phyloP scores from a whole-genome alignment of 345 rosid species.

The Citrus glauca region DNA sequence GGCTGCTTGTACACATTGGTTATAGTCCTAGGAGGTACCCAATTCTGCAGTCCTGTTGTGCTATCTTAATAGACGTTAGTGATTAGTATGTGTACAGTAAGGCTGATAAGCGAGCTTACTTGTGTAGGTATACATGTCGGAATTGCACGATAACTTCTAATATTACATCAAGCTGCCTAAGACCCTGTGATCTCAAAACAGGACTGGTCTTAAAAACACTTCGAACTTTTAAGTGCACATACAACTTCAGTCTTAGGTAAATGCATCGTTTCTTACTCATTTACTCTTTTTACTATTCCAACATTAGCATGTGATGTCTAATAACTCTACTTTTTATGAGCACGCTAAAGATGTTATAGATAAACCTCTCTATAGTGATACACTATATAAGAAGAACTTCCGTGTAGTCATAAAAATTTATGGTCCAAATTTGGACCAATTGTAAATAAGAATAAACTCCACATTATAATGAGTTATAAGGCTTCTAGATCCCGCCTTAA shows the following conservation, averaged over 20 bases:
- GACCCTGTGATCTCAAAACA: slow-evolving; percentile 89
- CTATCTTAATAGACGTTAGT: background rate
- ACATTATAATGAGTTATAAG: too few species aligned
- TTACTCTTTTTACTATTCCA: background rate
- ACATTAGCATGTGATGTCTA: background rate
- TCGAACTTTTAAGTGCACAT: slow-evolving; percentile 68
- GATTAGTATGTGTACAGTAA: background rate
- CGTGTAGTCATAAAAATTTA: too few species aligned
- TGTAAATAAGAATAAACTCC: too few species aligned
- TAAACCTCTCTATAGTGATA: too few species aligned
- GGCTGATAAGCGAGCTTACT: slow-evolving; percentile 9
- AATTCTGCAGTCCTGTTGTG: background rate
- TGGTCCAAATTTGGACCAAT: too few species aligned
- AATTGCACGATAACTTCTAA: slow-evolving; percentile 54
- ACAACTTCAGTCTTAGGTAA: slow-evolving; percentile 77
- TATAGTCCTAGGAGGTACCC: slow-evolving; percentile 89
- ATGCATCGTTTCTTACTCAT: background rate
- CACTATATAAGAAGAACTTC: too few species aligned
- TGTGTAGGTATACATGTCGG: slow-evolving; percentile 80
- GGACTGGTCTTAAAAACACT: slow-evolving; percentile 73
- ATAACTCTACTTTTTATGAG: background rate
- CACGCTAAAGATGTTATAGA: background rate
- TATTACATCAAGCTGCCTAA: slow-evolving; percentile 61
- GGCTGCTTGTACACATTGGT: slow-evolving; percentile 73
- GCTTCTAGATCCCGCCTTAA: too few species aligned